Base-by-base conservation (phyloP, 2,329 filamentous ascomycete species). In the Sporothrix globosa region DNA sequence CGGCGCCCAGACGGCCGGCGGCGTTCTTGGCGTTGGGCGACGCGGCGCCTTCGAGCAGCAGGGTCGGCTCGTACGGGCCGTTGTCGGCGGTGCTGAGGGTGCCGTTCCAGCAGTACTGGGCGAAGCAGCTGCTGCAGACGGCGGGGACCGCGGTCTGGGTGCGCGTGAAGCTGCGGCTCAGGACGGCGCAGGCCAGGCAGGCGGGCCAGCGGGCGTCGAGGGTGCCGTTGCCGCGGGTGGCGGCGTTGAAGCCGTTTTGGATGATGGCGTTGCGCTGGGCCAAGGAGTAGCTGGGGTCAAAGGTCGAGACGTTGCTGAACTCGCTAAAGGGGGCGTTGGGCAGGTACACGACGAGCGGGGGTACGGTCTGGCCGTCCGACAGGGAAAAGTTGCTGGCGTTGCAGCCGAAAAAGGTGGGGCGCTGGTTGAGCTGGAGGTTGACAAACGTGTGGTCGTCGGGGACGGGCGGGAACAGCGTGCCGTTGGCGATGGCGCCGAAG, bases 101-200 rank as follows among this genome's bases (percentile, higher is more conserved):
- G n/a, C 96, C 96, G 78, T 97, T 87, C 96, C 96, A 99, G 86
- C 96, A 99, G 82, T 97, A 97, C 24, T 83, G 80, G 14, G 83
- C 74, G 80, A 97, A 98, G 82, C 96, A 99, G 66, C 84, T 76
- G 56, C 81, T 83, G 82, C 96, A 99, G 11, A 87, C 88, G 0
- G 86, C 83, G 0, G 95, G 95, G 1, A 94, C 84, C 0, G 81
- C 73, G 0, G 90, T 91, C 21, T 85, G 83, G 0, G 92, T 95
- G 66, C 92, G 86, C 72, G 88, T 84, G 74, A 96, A 87, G 74
- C 90, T 93, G 72, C 95, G 87, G 68, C 86, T 87, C 19, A 98
- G 84, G 52, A 97, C 89, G 5, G 95, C 96, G 80, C 96, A 99
- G 27, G 90, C 93, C 4, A 97, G 91, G 75, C 95, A 99, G 1